Evolutionary conservation across 805 yeast genomes (phyloP).

Genomic region (Pichia kluyveri): DNA sequence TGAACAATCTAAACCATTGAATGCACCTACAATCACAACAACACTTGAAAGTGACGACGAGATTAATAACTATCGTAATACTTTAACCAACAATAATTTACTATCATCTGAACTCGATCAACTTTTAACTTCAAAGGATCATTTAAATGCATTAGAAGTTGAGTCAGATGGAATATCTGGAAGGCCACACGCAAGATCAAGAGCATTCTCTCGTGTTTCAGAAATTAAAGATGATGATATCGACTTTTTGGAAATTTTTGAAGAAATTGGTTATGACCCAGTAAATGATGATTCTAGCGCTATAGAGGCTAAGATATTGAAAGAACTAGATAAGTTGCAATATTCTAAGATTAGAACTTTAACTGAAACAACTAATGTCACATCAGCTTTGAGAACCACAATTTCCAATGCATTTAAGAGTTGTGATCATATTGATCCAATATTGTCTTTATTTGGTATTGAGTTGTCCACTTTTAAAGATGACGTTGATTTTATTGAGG

Average conservation of each 20-base stretch:
- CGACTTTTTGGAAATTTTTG: constrained; percentile 55
- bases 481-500: constrained; percentile 64
- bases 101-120: not conserved
- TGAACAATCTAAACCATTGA: not conserved
- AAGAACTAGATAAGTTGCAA: constrained; percentile 54
- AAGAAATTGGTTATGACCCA: constrained; percentile 70
- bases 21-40: constrained; percentile 1
- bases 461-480: constrained; percentile 56
- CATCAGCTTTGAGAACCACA: constrained; percentile 33
- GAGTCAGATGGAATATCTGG: not conserved
- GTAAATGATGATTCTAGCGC: constrained; percentile 48
- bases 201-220: constrained; percentile 24
- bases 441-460: constrained; percentile 47
- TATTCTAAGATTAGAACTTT: constrained; percentile 51
- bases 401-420: constrained; percentile 38
- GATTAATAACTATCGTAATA: not conserved
- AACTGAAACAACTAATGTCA: constrained; percentile 31
- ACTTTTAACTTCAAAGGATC: not conserved
- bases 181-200: constrained; percentile 15
- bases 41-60: not conserved
- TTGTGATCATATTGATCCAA: constrained; percentile 47
- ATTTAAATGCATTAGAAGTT: constrained; percentile 5
- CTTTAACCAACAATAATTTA: not conserved
- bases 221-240: constrained; percentile 17
- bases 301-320: constrained; percentile 47